Percentiles rank a stretch among this genome's conserved stretches.
Evolutionary conservation across 192 early-diverging fungal species (phyloP).

Genomic region (Podila verticillata): DNA sequence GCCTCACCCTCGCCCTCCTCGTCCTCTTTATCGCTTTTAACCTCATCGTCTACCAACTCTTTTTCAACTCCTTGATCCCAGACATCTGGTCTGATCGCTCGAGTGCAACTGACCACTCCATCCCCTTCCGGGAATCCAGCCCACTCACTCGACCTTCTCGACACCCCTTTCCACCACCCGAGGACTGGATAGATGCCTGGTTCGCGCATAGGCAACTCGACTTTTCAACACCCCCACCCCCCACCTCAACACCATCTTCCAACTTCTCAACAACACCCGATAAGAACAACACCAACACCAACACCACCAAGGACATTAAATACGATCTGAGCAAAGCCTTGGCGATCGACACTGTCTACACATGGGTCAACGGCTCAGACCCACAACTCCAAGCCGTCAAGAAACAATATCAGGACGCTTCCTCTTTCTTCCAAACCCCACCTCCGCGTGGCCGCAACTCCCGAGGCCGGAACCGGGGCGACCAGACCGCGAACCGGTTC

Average conservation of each 20-base stretch:
- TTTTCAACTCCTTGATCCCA: not conserved
- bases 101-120: not conserved
- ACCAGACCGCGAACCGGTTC: conserved; percentile 26
- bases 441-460: not conserved
- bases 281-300: conserved; percentile 2
- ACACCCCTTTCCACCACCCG: conserved; percentile 13
- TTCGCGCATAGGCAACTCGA: not conserved
- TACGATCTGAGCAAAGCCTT: conserved; percentile 2
- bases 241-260: not conserved
- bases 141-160: not conserved
- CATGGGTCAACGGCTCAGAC: conserved; percentile 56
- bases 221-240: not conserved
- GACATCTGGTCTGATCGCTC: not conserved
- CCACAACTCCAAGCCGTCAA: conserved; percentile 6
- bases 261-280: not conserved
- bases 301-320: not conserved
- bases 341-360: conserved; percentile 51
- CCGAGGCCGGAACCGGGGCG: not conserved
- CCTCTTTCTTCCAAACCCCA: conserved; percentile 12
- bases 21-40: conserved; percentile 32
- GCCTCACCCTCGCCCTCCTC: conserved; percentile 9
- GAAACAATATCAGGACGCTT: conserved; percentile 15
- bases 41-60: conserved; percentile 23
- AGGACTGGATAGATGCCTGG: conserved; percentile 18
- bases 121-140: conserved; percentile 17